Evolutionary conservation across 768 basidiomycete species (phyloP).

Genomic region (Coprinopsis strossmayeri): DNA sequence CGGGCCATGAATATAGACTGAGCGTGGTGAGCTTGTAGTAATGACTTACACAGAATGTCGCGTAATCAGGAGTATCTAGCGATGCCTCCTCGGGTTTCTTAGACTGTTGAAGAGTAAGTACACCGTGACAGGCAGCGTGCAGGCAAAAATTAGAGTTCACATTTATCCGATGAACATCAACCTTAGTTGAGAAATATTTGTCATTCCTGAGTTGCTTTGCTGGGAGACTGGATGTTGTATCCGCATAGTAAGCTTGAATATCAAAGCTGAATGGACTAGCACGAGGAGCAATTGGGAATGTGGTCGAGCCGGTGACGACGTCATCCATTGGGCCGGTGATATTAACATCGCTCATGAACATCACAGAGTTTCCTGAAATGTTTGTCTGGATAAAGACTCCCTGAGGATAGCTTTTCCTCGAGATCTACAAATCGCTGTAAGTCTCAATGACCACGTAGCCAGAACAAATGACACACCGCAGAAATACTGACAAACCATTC

Average conservation of each 20-base stretch:
- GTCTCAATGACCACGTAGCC: background rate
- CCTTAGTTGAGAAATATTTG: background rate
- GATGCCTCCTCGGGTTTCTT: background rate
- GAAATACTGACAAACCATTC: slow-evolving; percentile 1
- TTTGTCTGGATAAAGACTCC: background rate
- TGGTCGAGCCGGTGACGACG: background rate
- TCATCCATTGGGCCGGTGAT: background rate
- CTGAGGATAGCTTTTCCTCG: background rate
- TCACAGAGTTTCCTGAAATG: background rate
- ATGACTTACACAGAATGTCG: background rate
- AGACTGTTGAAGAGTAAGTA: background rate
- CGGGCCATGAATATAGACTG: background rate
- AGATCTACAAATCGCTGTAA: background rate
- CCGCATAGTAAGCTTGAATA: background rate
- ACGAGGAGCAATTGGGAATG: background rate
- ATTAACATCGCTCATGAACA: background rate
- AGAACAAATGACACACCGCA: background rate
- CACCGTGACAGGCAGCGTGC: background rate
- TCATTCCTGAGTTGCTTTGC: background rate
- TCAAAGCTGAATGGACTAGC: background rate
- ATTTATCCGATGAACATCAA: background rate
- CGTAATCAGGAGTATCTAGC: background rate
- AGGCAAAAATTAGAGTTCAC: background rate
- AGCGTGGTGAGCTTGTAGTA: background rate
- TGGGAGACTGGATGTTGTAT: background rate